Evolutionary conservation across 768 basidiomycete genomes (phyloP).

Genomic region (Coprinellus micaceus): DNA sequence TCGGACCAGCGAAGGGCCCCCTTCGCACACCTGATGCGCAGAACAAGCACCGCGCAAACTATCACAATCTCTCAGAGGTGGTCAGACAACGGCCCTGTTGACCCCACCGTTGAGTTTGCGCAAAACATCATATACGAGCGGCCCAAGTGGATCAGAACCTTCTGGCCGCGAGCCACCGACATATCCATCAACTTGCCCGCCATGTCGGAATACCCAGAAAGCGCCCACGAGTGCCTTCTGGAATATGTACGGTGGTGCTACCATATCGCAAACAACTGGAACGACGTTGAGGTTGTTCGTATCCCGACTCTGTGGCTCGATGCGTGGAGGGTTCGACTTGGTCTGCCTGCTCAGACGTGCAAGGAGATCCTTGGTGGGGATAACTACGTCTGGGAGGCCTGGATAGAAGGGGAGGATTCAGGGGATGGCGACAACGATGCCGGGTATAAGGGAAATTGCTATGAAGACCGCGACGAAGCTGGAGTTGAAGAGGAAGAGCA

Average conservation of each 20-base stretch:
- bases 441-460: too few relatives aligned
- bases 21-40: background rate
- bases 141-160: too few relatives aligned
- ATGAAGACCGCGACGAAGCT: too few relatives aligned
- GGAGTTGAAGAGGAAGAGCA: background rate
- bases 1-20: too few relatives aligned
- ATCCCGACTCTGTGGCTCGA: background rate
- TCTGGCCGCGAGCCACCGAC: background rate
- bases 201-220: background rate
- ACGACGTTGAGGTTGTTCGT: background rate
- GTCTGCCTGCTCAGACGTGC: background rate
- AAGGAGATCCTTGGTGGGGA: background rate
- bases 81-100: too few relatives aligned
- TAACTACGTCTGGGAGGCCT: background rate
- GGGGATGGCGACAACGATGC: too few relatives aligned
- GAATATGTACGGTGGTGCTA: background rate
- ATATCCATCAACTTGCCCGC: background rate
- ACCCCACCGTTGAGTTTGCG: background rate
- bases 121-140: background rate
- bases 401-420: background rate
- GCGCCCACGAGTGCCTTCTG: background rate
- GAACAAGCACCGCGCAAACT: background rate
- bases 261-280: background rate
- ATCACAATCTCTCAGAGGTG: background rate
- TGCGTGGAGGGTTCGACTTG: background rate